These are phyloP conservation scores for Fusarium domesticum DNA, from an alignment of 2,329 filamentous ascomycete genomes.

Conservation along the genomic window DNA sequence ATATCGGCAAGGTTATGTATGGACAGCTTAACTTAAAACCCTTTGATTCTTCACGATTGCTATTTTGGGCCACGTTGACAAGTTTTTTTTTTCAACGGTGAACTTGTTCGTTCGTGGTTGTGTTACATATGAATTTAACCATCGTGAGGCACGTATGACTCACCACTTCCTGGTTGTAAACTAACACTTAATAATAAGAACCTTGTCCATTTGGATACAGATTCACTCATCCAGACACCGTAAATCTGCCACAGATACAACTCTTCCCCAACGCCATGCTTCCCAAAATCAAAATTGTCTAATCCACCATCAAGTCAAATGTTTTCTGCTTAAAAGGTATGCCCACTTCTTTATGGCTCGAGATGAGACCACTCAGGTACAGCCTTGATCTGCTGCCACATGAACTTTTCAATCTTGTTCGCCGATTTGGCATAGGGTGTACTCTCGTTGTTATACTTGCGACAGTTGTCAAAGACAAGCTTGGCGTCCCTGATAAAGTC, in stretches of 20 bases:
- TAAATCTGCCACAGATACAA: conserved; percentile 1
- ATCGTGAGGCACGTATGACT: too few species aligned
- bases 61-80: too few species aligned
- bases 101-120: too few species aligned
- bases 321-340: background rate
- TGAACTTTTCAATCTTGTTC: conserved; percentile 87
- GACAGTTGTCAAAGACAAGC: conserved; percentile 91
- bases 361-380: conserved; percentile 87
- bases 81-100: too few species aligned
- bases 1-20: too few species aligned
- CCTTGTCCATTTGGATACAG: too few species aligned
- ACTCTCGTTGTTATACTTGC: conserved; percentile 92
- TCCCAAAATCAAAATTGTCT: background rate
- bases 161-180: too few species aligned
- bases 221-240: too few species aligned
- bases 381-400: conserved; percentile 90
- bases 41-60: too few species aligned
- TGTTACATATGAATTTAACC: too few species aligned
- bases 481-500: conserved; percentile 88
- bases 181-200: too few species aligned
- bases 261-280: conserved; percentile 21
- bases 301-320: background rate
- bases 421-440: conserved; percentile 95
- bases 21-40: too few species aligned
- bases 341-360: conserved; percentile 41